Evolutionary conservation across 2,329 filamentous ascomycete species (phyloP), one percentile per base, ranked within the genome.

Genomic region (Ampelomyces quisqualis): DNA sequence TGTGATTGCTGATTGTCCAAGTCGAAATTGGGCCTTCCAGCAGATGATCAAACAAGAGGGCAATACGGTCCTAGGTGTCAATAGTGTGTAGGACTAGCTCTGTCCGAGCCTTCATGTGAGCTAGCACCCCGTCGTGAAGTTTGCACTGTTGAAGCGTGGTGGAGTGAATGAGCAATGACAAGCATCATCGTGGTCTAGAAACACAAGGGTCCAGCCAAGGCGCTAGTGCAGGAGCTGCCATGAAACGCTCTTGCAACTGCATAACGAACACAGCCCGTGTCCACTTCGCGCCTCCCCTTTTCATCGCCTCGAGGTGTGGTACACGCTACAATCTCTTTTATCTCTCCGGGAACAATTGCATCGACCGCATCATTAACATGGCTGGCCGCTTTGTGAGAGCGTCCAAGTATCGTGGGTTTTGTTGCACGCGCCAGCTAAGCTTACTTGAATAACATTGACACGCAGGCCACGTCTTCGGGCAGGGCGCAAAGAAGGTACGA

Each of bases 381-480:
- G 79, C 82, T 58, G 82, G 82, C 62, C 80, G 83, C 66, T 87
- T 87, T 69, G 84, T 86, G 64, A 79, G 83, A 72, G 79, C 82
- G 57, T 86, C 82, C 64, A 87, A 87, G 70, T 87, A 86, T 71
- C 81, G 84, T 85, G 70, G 73, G 49, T 53, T 43, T 43, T 43
- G 49, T 45, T 45, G 36, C 49, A 33, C 18, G 40, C 51, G 34
- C 47, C 55, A 54, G 53, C 58, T 52, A 40, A 34, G 53, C 59
- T 60, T 47, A 60, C 47, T 26, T 35, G 31, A 51, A 40, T 57
- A 38, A 59, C 53, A 38, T 37, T 26, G 24, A 22, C 43, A 55
- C 52, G 52, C 71, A 96, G 91, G 91, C 78, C 93, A 98, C 79
- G 87, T 98, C 75, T 98, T 96, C 77, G 93, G 93, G 69, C 93